Evolutionary conservation across 108 stramenopile genomes (phyloP), one percentile per base, ranked within the genome.

Genomic region (Skeletonema costatum): DNA sequence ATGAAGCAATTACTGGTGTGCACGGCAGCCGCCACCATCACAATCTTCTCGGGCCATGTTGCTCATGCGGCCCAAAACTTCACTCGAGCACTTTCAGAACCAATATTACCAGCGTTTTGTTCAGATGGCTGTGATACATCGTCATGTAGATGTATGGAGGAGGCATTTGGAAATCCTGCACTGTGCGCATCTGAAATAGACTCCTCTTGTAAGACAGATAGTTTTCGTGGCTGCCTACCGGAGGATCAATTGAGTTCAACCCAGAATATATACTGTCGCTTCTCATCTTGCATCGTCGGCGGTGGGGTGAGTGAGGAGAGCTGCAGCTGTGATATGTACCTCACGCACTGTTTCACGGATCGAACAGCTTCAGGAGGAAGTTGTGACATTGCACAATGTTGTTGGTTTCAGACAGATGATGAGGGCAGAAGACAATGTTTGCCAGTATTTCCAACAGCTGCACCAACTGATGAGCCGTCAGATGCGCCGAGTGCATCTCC

Each of bases 141-240:
- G 11, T 46, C 16, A 46, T 46, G 44, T 4, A n/a, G 16, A n/a
- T 46, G 44, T n/a, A 46, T 46, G 44, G 4, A 46, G 16, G 2
- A 46, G 3, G 44, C 44, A 12, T 41, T 12, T 41, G 39, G 39
- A 2, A 21, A 60, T 25, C 38, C 32, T 38, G 16, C 13, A 38
- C 13, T 38, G 3, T 71, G 70, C 12, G 33, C 41, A 29, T 29
- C 70, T 13, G 70, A 71, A 71, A 30, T 71, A 39, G 21, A 60
- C 12, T 41, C 35, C 16, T 31, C 35, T 7, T 71, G 70, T 19
- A 30, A 5, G 25, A 4, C 31, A 48, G 59, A 19, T 2, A 5
- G 29, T 1, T 30, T 71, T 39, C 33, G 11, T 25, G 13, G 31
- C 30, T 71, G 59, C 39, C 39, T 71, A 5, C 70, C 70, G 17